Evolutionary conservation across 495 filamentous ascomycete genomes (phyloP), one percentile per base, ranked within the genome.

Genomic region (Penicillium ucsense): DNA sequence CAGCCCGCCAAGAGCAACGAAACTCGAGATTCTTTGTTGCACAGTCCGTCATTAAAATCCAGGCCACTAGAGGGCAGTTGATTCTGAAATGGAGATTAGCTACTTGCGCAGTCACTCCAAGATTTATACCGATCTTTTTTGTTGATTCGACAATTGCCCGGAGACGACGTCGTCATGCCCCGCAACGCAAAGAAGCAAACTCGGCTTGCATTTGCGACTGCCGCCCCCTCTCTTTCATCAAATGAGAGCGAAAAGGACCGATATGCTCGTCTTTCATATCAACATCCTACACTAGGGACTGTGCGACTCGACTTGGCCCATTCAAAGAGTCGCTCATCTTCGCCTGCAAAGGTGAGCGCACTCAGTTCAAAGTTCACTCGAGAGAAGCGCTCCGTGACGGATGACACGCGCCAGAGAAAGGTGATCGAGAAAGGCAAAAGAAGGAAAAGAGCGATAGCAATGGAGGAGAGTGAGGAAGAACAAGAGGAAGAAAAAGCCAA

Each of bases 171-270:
- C 48, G 36, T 35, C 8, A 73, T 73, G 70, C 60, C 68, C 55
- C 64, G 68, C 60, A 65, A 58, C 45, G 54, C 61, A 9, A 52
- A 70, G 49, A 74, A 72, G 54, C 72, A 75, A 56, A 71, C 73
- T 38, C 70, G 70, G 43, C 70, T 76, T 38, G 52, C 67, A 28
- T 76, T 75, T 46, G 61, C 60, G 9, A 55, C 70, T 9, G 35
- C 63, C 27, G 47, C 57, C 3, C 48, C 59, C 10, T 40, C 52
- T 0, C 41, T 45, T 4, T 41, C 48, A 41, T 45, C 11, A 4
- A 56, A 44, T 30, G 53, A 45, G 7, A 52, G 54, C 4, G 54
- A 54, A 10, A 47, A 32, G 34, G 60, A 54, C 46, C 64, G 67
- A 34, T 59, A 55, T 11, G 63, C 72, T 7, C 69, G 50, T 28